Percentiles rank a stretch among this genome's conserved stretches.
phyloP scores from a whole-genome alignment of 1,284 basidiomycete species.

The Golubevia sp. region DNA sequence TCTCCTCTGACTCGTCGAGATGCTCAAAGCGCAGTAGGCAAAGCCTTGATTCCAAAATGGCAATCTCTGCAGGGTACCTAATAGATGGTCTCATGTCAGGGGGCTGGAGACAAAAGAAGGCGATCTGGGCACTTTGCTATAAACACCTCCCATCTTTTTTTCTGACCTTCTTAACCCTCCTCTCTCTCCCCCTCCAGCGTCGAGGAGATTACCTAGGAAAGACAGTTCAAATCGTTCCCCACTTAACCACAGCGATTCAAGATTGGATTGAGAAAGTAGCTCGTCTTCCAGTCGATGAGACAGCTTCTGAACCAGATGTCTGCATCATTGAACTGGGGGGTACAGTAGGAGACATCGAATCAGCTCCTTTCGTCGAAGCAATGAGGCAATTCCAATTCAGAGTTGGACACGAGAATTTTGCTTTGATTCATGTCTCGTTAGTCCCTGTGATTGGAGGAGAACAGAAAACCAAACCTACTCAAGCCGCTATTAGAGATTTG shows the following conservation, averaged over 20 bases:
- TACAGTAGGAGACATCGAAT: constrained; percentile 94
- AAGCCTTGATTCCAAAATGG: too few relatives aligned
- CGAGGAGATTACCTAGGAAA: constrained; percentile 97
- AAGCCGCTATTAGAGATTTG: constrained; percentile 92
- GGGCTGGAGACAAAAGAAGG: too few relatives aligned
- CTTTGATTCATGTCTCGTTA: constrained; percentile 95
- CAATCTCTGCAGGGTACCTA: too few relatives aligned
- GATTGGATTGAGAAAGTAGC: constrained; percentile 98
- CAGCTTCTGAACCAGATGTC: constrained; percentile 88
- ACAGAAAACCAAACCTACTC: constrained; percentile 98
- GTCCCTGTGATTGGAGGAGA: constrained; percentile 98
- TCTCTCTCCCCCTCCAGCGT: constrained; percentile 67
- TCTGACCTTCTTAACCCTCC: background rate
- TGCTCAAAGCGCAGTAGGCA: too few relatives aligned
- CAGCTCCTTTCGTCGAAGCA: constrained; percentile 95
- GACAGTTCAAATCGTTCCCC: constrained; percentile 96
- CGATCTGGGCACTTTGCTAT: too few relatives aligned
- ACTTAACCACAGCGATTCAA: constrained; percentile 95
- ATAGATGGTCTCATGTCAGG: too few relatives aligned
- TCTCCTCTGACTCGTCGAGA: too few relatives aligned
- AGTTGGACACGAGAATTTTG: constrained; percentile 95
- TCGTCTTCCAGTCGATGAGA: constrained; percentile 90
- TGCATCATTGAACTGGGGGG: constrained; percentile 97
- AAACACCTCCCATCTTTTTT: background rate
- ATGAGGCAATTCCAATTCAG: constrained; percentile 99